phyloP scores from a whole-genome alignment of 2,329 filamentous ascomycete species.

The Chrysoporthe austroafricana region DNA sequence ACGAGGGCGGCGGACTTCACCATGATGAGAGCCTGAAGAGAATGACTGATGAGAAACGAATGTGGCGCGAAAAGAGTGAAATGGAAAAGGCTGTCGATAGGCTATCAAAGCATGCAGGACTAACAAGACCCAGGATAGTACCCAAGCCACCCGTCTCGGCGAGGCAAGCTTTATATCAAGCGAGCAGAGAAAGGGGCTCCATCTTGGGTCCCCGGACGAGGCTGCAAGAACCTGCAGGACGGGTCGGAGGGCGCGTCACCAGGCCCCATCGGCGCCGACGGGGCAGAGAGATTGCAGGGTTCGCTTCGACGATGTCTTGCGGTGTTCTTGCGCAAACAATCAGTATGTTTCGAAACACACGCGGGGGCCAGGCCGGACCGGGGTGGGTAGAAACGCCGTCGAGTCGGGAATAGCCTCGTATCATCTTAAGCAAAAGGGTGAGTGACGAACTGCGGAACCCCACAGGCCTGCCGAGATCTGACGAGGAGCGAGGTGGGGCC shows the following conservation, averaged over 20 bases:
- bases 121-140: background rate
- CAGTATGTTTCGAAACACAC: constrained; percentile 12
- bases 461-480: constrained; percentile 2
- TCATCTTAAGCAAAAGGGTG: constrained; percentile 9
- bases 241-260: constrained; percentile 2
- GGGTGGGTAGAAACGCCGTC: background rate
- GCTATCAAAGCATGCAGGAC: constrained; percentile 14
- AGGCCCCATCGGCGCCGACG: background rate
- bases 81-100: constrained; percentile 3
- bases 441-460: constrained; percentile 12
- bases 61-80: background rate
- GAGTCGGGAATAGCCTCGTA: constrained; percentile 20
- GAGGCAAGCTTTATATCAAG: constrained; percentile 10
- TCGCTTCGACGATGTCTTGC: constrained; percentile 14
- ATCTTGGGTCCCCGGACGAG: constrained; percentile 6
- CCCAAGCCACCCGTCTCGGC: background rate
- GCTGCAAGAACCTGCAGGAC: constrained; percentile 11
- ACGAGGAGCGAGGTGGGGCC: background rate
- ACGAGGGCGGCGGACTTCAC: constrained; percentile 19
- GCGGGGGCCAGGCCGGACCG: background rate
- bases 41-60: background rate
- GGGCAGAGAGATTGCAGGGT: constrained; percentile 11
- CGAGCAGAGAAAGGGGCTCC: background rate
- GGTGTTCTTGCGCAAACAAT: background rate
- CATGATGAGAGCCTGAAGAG: constrained; percentile 13